Evolutionary conservation across 2,329 filamentous ascomycete genomes (phyloP).

Genomic region (Ophiostoma novo-ulmi): DNA sequence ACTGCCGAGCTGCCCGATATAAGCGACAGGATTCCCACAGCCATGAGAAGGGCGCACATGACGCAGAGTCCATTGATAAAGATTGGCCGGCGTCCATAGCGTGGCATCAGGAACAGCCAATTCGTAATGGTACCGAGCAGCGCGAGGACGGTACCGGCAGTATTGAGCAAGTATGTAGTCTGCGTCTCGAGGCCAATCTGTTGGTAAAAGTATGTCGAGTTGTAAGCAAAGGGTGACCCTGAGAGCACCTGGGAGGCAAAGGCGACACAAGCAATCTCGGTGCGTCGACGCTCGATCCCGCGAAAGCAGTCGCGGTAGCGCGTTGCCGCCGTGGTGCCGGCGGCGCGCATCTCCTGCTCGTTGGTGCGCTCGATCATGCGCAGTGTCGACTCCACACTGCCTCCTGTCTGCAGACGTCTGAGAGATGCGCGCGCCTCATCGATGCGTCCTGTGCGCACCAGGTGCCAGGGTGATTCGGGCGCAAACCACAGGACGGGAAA

Average conservation of each 20-base stretch:
- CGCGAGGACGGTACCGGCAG: constrained; percentile 34
- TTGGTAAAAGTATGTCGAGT: constrained; percentile 28
- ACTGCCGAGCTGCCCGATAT: neutral
- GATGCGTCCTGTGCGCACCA: constrained; percentile 38
- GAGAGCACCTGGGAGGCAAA: constrained; percentile 32
- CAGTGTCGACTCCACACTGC: constrained; percentile 29
- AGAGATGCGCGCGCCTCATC: constrained; percentile 32
- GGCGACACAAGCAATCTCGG: constrained; percentile 41
- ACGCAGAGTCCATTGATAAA: constrained; percentile 25
- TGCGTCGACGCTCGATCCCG: constrained; percentile 41
- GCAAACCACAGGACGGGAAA: constrained; percentile 37
- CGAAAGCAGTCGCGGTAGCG: constrained; percentile 47
- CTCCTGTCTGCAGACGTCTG: constrained; percentile 34
- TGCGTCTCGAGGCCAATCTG: constrained; percentile 32
- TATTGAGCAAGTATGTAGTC: constrained; percentile 35
- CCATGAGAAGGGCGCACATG: constrained; percentile 25
- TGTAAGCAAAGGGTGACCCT: constrained; percentile 37
- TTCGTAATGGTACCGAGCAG: constrained; percentile 25
- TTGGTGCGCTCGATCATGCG: constrained; percentile 44
- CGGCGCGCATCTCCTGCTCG: constrained; percentile 39
- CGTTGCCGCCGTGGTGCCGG: constrained; percentile 34
- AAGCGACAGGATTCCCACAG: constrained; percentile 28
- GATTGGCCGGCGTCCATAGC: constrained; percentile 26
- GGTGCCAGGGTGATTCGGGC: constrained; percentile 46
- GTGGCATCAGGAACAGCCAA: constrained; percentile 25